Base-by-base conservation (phyloP, 1,284 basidiomycete species). In the Trichosporon sp. region DNA sequence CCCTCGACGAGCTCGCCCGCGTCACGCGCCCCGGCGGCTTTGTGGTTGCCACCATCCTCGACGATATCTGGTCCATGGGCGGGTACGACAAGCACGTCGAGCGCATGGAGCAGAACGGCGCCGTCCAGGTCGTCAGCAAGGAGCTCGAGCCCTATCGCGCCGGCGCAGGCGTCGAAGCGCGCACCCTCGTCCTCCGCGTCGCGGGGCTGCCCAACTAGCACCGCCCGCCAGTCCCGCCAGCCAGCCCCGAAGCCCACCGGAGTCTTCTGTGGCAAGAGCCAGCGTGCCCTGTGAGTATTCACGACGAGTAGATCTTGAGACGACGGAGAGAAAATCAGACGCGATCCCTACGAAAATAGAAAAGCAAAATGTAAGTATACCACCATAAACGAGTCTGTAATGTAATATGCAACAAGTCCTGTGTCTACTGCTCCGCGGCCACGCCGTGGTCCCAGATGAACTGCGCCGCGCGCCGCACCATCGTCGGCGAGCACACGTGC, bases 401-500 rank as follows among this genome's bases (percentile, higher is more conserved):
- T 25, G 23, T 25, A 12, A 34, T 8, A 51, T 51, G 47, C 47
- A 47, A 47, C 13, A 21, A 51, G 47, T 51, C n/a, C n/a, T n/a
- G n/a, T 51, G 47, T 51, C 47, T 51, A 51, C 9, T 51, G 47
- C 21, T 13, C 18, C 44, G 21, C 18, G 2, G 56, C 29, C 18
- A 60, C 56, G 56, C 4, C 7, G 56, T 60, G 56, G 2, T 60
- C 32, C 62, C 62, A 35, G 27, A 60, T 31, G 56, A 60, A 84
- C 11, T 80, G 77, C 3, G 78, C 79, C 6, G 78, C 70, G 31
- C 74, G 72, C 35, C 71, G 62, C 32, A 83, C 75, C 83, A 84
- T 84, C 65, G 83, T 80, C 1, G 64, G 66, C 11, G 81, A 80
- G 23, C 65, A 66, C 35, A 70, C 62, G 56, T 70, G 68, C 11